Evolutionary conservation across 345 rosid genomes (phyloP).

Genomic region (Pelargonium nanum): DNA sequence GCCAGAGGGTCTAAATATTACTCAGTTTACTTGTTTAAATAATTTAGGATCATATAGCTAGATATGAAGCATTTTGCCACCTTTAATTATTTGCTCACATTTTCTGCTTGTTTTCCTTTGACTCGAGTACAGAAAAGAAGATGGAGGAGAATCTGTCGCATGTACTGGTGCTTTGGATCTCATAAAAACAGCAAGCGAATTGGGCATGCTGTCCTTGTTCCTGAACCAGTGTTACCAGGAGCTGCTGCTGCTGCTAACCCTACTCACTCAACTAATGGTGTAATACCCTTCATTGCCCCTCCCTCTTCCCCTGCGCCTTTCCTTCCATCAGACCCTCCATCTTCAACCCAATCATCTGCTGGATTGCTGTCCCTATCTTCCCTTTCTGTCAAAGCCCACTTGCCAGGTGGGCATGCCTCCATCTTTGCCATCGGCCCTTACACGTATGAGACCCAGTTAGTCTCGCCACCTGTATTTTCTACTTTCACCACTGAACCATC

Average conservation of each 20-base stretch:
- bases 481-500: constrained; percentile 89
- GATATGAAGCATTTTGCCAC: too few species aligned
- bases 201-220: constrained; percentile 73
- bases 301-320: constrained; percentile 95
- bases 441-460: constrained; percentile 92
- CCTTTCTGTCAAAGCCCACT: constrained; percentile 46
- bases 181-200: constrained; percentile 67
- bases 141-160: constrained; percentile 80
- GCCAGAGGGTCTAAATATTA: too few species aligned
- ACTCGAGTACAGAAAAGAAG: constrained; percentile 55
- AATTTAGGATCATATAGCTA: too few species aligned
- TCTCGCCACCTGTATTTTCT: constrained; percentile 89
- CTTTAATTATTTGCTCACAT: neutral
- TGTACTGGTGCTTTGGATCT: constrained; percentile 72
- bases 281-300: constrained; percentile 76
- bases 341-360: constrained; percentile 63
- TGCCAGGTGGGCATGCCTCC: constrained; percentile 61
- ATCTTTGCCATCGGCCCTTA: constrained; percentile 81
- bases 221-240: constrained; percentile 45
- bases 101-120: neutral
- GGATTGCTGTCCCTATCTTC: constrained; percentile 55
- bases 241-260: constrained; percentile 31
- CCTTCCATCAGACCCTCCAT: constrained; percentile 79
- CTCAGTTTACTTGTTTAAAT: neutral
- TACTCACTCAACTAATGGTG: constrained; percentile 38